Base-by-base conservation (phyloP, 495 filamentous ascomycete genomes). In the Annulohypoxylon stygium region DNA sequence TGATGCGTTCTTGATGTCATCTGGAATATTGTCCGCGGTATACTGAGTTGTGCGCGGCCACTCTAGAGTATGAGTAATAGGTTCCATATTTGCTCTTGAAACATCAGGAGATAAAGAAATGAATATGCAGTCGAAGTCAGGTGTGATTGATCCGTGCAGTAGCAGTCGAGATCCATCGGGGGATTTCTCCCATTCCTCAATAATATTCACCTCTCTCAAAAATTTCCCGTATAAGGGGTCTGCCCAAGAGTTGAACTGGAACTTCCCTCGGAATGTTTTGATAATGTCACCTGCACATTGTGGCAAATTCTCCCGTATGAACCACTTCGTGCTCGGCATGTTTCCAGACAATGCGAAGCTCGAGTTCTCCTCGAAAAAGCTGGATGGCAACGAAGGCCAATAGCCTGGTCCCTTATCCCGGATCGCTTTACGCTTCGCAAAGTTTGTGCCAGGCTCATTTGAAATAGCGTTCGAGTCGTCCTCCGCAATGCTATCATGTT, bases 171-270 rank as follows among this genome's bases (percentile, higher is more conserved):
- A 69, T 18, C 80, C 80, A 18, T 65, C 37, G 9, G 65, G 20
- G 4, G 83, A 84, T 53, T 79, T 76, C 55, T 86, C 84, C 83
- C 83, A 86, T 6, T 50, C 74, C 20, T 75, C 73, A 59, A 80
- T 81, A n/a, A 75, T 75, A 41, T 79, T 75, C 23, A 84, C 75
- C 34, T 78, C 37, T 26, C 71, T 65, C 54, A 78, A 73, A 61
- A 84, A 84, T 25, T 71, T 78, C 10, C 78, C 81, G 62, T 80
- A 85, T 2, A 70, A 68, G 7, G 74, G 76, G 58, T 85, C 83
- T 12, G 66, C 68, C 79, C 81, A 83, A 37, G 58, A 74, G 3
- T 71, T 76, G 3, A 75, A 69, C 45, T 76, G 70, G 9, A 66
- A 51, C 26, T 37, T 69, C 2, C 67, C 69, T 16, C 47, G 61